Evolutionary conservation across 768 basidiomycete species (phyloP).

Genomic region (Boletus sp.): DNA sequence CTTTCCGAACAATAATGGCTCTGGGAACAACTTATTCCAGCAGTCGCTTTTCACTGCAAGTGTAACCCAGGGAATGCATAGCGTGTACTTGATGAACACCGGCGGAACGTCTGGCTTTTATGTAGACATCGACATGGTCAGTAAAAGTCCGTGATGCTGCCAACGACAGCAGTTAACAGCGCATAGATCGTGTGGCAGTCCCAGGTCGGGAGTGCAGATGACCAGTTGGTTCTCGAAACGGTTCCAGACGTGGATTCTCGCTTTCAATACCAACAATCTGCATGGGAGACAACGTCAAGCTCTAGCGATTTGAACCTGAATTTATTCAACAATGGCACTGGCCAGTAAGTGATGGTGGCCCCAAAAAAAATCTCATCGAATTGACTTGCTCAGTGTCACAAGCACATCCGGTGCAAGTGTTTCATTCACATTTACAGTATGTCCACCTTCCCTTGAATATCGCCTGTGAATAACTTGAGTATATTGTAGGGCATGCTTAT

Average conservation of each 20-base stretch:
- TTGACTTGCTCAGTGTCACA: conserved; percentile 31
- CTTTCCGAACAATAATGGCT: conserved; percentile 32
- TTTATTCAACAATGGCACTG: conserved; percentile 41
- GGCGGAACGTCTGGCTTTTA: conserved; percentile 30
- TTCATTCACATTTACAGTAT: conserved; percentile 39
- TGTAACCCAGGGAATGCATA: conserved; percentile 36
- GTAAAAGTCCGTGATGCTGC: background rate
- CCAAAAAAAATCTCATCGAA: background rate
- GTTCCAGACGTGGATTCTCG: conserved; percentile 36
- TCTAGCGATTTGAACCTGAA: conserved; percentile 33
- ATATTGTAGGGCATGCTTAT: conserved; percentile 20
- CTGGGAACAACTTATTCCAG: conserved; percentile 34
- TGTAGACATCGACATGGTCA: conserved; percentile 48
- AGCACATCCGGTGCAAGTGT: conserved; percentile 31
- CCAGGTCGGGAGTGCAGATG: conserved; percentile 16
- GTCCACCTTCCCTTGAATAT: conserved; percentile 5
- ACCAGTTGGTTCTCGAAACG: conserved; percentile 16
- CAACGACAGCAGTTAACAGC: background rate
- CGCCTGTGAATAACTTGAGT: background rate
- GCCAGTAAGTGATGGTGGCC: conserved; percentile 32
- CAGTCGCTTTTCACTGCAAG: conserved; percentile 35
- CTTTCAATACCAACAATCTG: conserved; percentile 35
- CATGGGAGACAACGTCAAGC: conserved; percentile 36
- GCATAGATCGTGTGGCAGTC: conserved; percentile 29
- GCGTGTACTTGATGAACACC: conserved; percentile 30